These are phyloP conservation scores for Fragosphaeria purpurea DNA, from an alignment of 2,329 filamentous ascomycete genomes.

Conservation along the genomic window DNA sequence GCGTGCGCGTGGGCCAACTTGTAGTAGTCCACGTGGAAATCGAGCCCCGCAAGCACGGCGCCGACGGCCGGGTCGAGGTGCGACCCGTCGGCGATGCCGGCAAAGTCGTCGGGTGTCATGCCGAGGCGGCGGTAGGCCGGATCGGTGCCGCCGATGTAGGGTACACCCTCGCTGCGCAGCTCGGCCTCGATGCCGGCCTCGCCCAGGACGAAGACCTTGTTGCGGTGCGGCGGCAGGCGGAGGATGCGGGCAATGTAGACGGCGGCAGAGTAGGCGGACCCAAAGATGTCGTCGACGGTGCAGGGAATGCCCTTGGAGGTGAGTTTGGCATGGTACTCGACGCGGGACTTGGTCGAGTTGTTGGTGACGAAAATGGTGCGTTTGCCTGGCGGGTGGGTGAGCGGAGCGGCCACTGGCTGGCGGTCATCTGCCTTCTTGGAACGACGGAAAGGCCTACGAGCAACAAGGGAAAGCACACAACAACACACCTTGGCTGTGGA, in stretches of 20 bases:
- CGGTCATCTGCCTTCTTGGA: no score
- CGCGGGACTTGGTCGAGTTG: constrained; percentile 93
- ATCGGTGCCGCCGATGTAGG: constrained; percentile 81
- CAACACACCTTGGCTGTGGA: constrained; percentile 64
- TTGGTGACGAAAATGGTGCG: constrained; percentile 94
- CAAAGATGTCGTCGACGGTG: constrained; percentile 83
- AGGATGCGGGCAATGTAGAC: constrained; percentile 95
- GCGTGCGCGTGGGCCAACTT: constrained; percentile 79
- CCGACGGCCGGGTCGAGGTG: constrained; percentile 80
- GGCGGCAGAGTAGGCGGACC: constrained; percentile 86
- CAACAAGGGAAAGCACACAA: background rate
- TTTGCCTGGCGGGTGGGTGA: constrained; percentile 52
- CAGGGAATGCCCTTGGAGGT: constrained; percentile 69
- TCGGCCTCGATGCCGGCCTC: constrained; percentile 88
- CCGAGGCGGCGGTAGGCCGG: constrained; percentile 59
- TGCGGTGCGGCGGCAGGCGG: constrained; percentile 63
- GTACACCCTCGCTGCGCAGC: constrained; percentile 66
- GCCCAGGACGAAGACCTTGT: constrained; percentile 90
- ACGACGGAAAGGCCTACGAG: no score
- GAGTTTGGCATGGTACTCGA: constrained; percentile 89
- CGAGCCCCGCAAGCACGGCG: constrained; percentile 78
- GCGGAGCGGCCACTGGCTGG: no score
- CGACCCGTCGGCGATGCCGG: constrained; percentile 62
- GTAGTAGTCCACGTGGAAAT: constrained; percentile 92
- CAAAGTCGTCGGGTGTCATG: constrained; percentile 71